Conservation (phyloP, 345 rosid genomes). For the Zanthoxylum bungeanum region DNA sequence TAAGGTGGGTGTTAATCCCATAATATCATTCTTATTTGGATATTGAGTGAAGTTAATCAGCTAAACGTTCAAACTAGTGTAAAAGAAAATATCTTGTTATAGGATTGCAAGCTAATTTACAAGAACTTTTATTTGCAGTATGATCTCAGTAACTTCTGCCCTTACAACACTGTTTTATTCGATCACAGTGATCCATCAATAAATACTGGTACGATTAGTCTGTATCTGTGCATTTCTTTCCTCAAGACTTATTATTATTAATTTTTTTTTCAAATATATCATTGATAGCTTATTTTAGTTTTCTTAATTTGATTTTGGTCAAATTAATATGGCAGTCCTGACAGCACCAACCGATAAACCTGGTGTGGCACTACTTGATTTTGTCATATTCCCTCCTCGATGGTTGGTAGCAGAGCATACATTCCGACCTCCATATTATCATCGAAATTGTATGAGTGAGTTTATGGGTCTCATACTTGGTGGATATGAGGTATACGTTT, state of each 20-base stretch:
- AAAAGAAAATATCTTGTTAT: not conserved
- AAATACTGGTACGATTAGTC: constrained; percentile 61
- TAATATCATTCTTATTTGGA: not conserved
- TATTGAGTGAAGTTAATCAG: not conserved
- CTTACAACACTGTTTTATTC: constrained; percentile 84
- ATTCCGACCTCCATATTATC: constrained; percentile 92
- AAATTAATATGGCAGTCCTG: constrained; percentile 58
- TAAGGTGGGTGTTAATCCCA: constrained; percentile 47
- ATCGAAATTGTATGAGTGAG: constrained; percentile 99
- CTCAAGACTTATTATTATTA: not conserved
- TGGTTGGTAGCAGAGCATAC: constrained; percentile 99
- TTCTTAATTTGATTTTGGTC: constrained; percentile 12
- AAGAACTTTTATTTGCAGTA: constrained; percentile 80
- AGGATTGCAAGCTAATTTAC: not conserved
- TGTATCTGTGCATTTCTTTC: not conserved
- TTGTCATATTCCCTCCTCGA: constrained; percentile 91
- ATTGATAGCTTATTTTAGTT: constrained; percentile 8
- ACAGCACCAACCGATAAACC: constrained; percentile 96
- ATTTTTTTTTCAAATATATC: not conserved
- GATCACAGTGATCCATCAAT: constrained; percentile 94
- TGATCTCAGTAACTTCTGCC: constrained; percentile 87
- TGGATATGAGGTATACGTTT: constrained; percentile 73
- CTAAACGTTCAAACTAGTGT: not conserved
- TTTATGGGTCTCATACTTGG: constrained; percentile 93
- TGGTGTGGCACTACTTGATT: constrained; percentile 93